A percentile compares a stretch with the other conserved stretches of the same genome.
phyloP scores from a whole-genome alignment of 179 eudicot genomes.

The Drosera spatulata region DNA sequence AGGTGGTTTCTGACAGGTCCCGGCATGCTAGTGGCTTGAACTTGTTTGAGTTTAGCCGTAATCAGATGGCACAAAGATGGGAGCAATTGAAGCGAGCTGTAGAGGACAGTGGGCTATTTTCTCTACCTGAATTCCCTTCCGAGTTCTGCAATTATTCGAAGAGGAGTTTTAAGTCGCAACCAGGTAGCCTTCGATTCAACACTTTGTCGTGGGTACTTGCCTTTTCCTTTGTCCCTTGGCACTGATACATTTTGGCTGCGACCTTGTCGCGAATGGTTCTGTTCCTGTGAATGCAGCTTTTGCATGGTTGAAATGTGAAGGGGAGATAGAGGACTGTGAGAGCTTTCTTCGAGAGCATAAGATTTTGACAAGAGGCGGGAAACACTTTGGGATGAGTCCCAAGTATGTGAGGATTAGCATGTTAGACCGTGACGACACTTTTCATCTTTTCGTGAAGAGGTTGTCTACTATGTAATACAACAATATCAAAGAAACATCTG shows the following conservation, averaged over 20 bases:
- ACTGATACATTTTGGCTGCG: background rate
- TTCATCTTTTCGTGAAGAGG: conserved; percentile 46
- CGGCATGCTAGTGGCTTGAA: conserved; percentile 13
- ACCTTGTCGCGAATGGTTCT: background rate
- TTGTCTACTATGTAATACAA: conserved; percentile 7
- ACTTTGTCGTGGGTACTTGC: background rate
- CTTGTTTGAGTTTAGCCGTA: conserved; percentile 52
- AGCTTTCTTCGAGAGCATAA: conserved; percentile 45
- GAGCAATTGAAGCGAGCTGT: conserved; percentile 56
- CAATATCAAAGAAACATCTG: too few species aligned
- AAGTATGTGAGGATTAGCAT: conserved; percentile 72
- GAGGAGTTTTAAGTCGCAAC: conserved; percentile 44
- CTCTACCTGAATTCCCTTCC: conserved; percentile 49
- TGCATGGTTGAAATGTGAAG: conserved; percentile 91
- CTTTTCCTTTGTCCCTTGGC: background rate
- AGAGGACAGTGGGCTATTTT: conserved; percentile 32
- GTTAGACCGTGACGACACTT: conserved; percentile 49
- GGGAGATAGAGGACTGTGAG: conserved; percentile 61
- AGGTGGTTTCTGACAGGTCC: conserved; percentile 52
- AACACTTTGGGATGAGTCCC: conserved; percentile 59
- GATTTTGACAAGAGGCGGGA: conserved; percentile 66
- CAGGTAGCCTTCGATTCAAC: conserved; percentile 36
- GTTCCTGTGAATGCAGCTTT: conserved; percentile 39
- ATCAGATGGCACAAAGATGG: conserved; percentile 61
- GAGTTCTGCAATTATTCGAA: conserved; percentile 53